Conservation (phyloP, 116 monocot species). For the Zostera marina region DNA sequence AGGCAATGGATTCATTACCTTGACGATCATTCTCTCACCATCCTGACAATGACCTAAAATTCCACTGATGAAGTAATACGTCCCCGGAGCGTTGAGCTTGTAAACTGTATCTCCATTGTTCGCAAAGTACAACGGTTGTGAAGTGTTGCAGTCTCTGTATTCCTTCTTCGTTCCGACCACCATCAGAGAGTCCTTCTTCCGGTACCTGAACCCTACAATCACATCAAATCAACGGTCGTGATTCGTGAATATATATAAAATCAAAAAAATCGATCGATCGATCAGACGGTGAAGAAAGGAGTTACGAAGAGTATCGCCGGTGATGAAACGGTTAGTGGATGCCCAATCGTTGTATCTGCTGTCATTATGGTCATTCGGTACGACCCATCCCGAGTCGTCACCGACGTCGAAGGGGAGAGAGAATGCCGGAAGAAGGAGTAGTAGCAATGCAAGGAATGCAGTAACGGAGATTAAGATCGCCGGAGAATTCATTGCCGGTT, state of each 20-base stretch:
- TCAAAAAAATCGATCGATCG: background rate
- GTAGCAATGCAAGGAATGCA: background rate
- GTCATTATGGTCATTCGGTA: conserved; percentile 11
- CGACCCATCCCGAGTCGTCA: conserved; percentile 17
- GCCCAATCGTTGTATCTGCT: conserved; percentile 26
- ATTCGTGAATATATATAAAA: background rate
- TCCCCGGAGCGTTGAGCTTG: conserved; percentile 19
- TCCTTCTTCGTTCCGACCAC: conserved; percentile 33
- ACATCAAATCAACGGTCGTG: background rate
- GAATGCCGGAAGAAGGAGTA: background rate
- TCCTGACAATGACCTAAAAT: conserved; percentile 39
- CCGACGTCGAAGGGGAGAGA: conserved; percentile 29
- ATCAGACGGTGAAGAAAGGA: background rate
- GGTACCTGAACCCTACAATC: conserved; percentile 36
- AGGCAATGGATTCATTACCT: background rate
- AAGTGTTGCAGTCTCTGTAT: conserved; percentile 39
- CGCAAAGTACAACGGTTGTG: conserved; percentile 36
- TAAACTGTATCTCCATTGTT: conserved; percentile 36
- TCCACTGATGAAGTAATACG: conserved; percentile 76
- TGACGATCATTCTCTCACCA: conserved; percentile 54
- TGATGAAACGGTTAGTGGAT: conserved; percentile 20
- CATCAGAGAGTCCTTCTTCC: conserved; percentile 51
- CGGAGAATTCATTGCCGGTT: background rate
- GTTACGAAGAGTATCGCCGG: conserved; percentile 24
- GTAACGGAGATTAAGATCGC: background rate